A percentile compares a stretch with the other conserved stretches of the same genome.
phyloP scores from a whole-genome alignment of 1,284 basidiomycete genomes.

The Tilletia walkeri region DNA sequence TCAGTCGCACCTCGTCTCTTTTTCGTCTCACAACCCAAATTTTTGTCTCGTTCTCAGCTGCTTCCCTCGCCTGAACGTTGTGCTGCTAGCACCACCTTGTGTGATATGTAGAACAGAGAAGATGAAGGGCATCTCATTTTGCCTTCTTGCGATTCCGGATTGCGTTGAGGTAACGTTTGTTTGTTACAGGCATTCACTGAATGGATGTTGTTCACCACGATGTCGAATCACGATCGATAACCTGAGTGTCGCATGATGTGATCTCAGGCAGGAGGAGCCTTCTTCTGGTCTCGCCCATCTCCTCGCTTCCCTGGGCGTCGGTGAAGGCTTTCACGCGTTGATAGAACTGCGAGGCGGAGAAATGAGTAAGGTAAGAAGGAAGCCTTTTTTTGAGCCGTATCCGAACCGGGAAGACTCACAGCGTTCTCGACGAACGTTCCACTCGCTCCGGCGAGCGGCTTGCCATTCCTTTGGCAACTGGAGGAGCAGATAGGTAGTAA shows the following conservation, averaged over 20 bases:
- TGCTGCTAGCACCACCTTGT: too few species aligned
- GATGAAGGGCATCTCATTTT: too few species aligned
- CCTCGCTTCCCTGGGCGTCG: neutral
- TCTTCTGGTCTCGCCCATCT: neutral
- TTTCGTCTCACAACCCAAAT: too few species aligned
- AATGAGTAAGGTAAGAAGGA: neutral
- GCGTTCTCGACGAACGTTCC: conserved; percentile 12
- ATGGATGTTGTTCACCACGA: too few species aligned
- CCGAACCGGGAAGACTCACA: neutral
- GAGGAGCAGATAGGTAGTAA: neutral
- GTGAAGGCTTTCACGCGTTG: neutral
- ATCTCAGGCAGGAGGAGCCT: neutral
- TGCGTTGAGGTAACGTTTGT: too few species aligned
- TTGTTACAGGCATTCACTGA: too few species aligned
- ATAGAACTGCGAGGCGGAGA: neutral
- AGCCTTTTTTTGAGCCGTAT: neutral
- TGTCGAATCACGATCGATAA: too few species aligned
- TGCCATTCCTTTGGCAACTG: neutral
- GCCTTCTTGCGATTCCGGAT: too few species aligned
- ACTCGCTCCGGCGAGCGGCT: neutral
- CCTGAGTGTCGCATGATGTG: too few species aligned
- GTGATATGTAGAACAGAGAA: too few species aligned
- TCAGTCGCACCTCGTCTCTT: neutral
- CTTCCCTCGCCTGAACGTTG: too few species aligned
- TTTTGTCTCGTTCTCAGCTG: too few species aligned